Conservation (phyloP, 2,329 filamentous ascomycete species). For the Neofusicoccum ribis region DNA sequence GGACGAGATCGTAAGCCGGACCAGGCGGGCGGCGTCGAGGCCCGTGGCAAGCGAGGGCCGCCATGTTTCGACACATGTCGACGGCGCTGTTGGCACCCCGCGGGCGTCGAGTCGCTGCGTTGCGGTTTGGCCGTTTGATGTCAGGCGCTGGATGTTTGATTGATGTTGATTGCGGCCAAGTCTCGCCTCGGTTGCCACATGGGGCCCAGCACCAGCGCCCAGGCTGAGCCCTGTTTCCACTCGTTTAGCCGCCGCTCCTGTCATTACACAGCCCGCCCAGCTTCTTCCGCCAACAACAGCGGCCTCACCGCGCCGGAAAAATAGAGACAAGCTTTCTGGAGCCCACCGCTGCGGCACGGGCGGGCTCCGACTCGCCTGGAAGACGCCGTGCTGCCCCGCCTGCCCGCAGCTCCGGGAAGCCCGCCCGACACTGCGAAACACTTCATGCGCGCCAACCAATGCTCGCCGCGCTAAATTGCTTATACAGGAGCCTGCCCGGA, state of each 20-base stretch:
- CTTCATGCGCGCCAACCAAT: conserved; percentile 7
- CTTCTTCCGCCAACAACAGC: conserved; percentile 10
- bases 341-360: neutral
- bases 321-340: neutral
- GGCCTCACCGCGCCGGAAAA: neutral
- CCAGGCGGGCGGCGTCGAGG: neutral
- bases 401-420: neutral
- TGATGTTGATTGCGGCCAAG: conserved; percentile 17
- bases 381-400: neutral
- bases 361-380: neutral
- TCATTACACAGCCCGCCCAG: neutral
- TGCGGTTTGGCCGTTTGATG: neutral
- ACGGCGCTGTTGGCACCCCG: too few relatives aligned
- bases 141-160: neutral
- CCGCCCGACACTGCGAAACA: neutral
- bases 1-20: neutral
- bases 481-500: conserved; percentile 2
- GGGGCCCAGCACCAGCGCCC: neutral
- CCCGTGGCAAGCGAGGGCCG: conserved; percentile 3
- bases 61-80: conserved; percentile 1
- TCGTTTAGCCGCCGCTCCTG: conserved; percentile 8
- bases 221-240: neutral
- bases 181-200: neutral
- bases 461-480: neutral
- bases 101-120: neutral